Evolutionary conservation across 179 eudicot species (phyloP), one percentile per base, ranked within the genome.

Genomic region (Sideroxylon spinosum): DNA sequence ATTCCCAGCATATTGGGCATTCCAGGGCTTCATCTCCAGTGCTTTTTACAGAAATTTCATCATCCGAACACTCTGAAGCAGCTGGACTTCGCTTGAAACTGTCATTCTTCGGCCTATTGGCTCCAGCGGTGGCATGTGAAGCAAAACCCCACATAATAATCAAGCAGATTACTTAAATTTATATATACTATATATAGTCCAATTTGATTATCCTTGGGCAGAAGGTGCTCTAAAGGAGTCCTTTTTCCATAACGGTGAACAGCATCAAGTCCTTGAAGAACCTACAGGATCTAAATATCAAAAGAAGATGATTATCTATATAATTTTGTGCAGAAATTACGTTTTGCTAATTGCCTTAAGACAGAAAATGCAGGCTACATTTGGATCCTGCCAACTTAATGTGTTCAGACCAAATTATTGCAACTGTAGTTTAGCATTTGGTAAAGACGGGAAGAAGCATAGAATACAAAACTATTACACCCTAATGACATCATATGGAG

Each of bases 1-100:
- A 87, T 69, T 89, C 92, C 82, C 88, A 89, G 84, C 92, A 89
- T 63, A 89, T 87, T 28, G 89, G 89, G 81, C 92, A 89, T 78
- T 89, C 92, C 52, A 89, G 76, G 25, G 88, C 87, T 79, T 87
- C 92, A 68, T 86, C 90, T 66, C 87, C 74, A 73, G 84, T 83
- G 62, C 71, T 29, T 63, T 86, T 81, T 61, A 73, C 62, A 44
- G 89, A 84, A 52, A 85, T 85, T 64, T 89, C 90, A 17, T 89
- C 92, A 62, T 89, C 92, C 9, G 92, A 87, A 77, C 84, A 83
- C 55, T 89, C 92, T 32, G 82, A 66, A 71, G 56, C 28, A 59
- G 75, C 68, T 44, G 29, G 32, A 70, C 76, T 68, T 67, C 64
- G 81, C 46, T 60, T 59, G 25, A 25, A 46, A 25, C 23, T 56